A percentile compares a stretch with the other conserved stretches of the same genome.
Evolutionary conservation across 306 rosid genomes (phyloP).

Genomic region (Medicago lupulina): DNA sequence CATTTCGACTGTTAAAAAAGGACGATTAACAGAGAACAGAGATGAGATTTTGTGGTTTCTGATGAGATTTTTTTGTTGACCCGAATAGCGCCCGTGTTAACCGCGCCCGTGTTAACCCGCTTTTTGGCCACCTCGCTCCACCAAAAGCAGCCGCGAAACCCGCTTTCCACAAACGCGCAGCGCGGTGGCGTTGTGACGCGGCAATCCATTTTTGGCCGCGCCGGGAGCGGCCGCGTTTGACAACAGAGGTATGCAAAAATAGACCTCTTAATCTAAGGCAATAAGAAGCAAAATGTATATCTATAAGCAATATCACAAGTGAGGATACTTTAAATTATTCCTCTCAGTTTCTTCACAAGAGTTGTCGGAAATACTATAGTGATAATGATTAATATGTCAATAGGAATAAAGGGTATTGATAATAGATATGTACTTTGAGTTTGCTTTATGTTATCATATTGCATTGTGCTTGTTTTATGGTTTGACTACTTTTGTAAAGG

Average conservation of each 20-base stretch:
- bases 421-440: background rate
- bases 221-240: too few species aligned
- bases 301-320: conserved; percentile 25
- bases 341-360: background rate
- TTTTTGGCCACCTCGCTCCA: too few species aligned
- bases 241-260: background rate
- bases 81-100: too few species aligned
- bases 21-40: too few species aligned
- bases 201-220: too few species aligned
- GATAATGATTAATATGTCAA: background rate
- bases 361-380: conserved; percentile 8
- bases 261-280: conserved; percentile 20
- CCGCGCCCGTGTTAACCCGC: too few species aligned
- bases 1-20: too few species aligned
- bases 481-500: background rate
- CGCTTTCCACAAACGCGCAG: too few species aligned
- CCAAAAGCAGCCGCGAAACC: too few species aligned
- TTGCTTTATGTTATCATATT: background rate
- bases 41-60: too few species aligned
- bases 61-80: too few species aligned
- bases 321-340: conserved; percentile 28
- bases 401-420: background rate
- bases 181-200: too few species aligned
- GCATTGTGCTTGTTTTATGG: conserved; percentile 7
- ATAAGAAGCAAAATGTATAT: conserved; percentile 19